Base-by-base conservation (phyloP, 139 green algal genomes). In the Tetratostichococcus sp. region DNA sequence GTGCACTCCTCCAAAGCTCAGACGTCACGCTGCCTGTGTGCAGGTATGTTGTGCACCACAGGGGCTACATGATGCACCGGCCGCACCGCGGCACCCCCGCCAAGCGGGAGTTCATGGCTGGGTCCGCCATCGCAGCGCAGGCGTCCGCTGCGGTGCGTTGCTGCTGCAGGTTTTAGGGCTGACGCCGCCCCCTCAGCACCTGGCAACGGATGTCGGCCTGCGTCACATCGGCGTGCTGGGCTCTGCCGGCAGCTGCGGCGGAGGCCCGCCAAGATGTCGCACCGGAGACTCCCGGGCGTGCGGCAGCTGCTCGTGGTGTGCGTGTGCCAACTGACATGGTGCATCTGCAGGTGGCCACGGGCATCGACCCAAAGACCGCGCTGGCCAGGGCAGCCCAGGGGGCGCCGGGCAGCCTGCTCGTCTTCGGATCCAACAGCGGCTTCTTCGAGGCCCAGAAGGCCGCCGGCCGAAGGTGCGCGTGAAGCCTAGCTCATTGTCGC, bases 11-110 rank as follows among this genome's bases (percentile, higher is more conserved):
- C n/a, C n/a, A n/a, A n/a, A n/a, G n/a, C n/a, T n/a, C n/a, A n/a
- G n/a, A n/a, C n/a, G n/a, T n/a, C n/a, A 71, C 0, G 17, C 67
- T 3, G 39, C 32, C 2, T 2, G 22, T 65, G 33, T 83, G 79
- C n/a, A 69, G 50, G 42, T 84, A 83, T 50, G 1, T 50, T 22
- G 82, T 82, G 65, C 78, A 84, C 65, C 78, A 76, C 8, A 31
- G 23, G 2, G 75, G 34, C 14, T 86, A 79, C 69, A 70, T 86
- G 66, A 57, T 86, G 69, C 82, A 86, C 77, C 82, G 78, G 0
- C 82, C 78, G 30, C 82, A 86, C 57, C 26, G 19, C 11, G 19
- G 11, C 50, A 62, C 17, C 2, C 11, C 50, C 4, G 50, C 50
- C 2, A 25, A 26, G 17, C 14, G 19, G 19, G 2, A 62, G 17